Percentiles rank a stretch among this genome's conserved stretches.
phyloP scores from a whole-genome alignment of 176 grass and related monocot genomes.

The Thalia dealbata region DNA sequence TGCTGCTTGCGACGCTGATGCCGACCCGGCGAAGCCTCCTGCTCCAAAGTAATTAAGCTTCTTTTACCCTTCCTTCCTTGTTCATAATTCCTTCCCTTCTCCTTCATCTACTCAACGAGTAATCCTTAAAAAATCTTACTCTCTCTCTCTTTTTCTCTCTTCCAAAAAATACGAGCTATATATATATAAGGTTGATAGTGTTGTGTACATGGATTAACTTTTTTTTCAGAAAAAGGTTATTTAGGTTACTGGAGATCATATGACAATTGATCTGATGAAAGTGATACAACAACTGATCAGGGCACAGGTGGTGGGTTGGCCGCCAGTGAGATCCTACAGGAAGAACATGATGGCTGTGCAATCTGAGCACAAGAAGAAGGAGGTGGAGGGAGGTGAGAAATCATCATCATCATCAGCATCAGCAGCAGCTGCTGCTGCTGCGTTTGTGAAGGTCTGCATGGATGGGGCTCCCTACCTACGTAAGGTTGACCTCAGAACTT shows the following conservation, averaged over 20 bases:
- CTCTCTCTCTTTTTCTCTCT: too few relatives aligned
- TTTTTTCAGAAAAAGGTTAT: too few relatives aligned
- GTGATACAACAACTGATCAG: conserved; percentile 26
- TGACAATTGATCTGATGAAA: conserved; percentile 3
- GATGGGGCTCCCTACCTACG: conserved; percentile 88
- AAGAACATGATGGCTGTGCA: conserved; percentile 83
- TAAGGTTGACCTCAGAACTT: conserved; percentile 94
- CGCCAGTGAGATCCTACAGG: conserved; percentile 84
- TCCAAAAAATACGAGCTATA: too few relatives aligned
- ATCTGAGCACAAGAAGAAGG: conserved; percentile 36
- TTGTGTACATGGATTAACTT: too few relatives aligned
- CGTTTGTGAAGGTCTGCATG: conserved; percentile 96
- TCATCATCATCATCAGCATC: conserved; percentile 21
- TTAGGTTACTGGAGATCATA: too few relatives aligned
- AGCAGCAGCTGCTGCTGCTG: neutral
- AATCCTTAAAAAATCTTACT: too few relatives aligned
- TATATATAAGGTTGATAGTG: too few relatives aligned
- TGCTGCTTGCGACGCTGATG: conserved; percentile 10
- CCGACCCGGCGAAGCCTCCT: conserved; percentile 64
- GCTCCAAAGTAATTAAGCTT: conserved; percentile 51
- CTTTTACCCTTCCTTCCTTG: conserved; percentile 9
- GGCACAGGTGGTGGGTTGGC: conserved; percentile 91
- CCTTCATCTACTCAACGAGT: neutral
- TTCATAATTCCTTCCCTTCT: neutral
- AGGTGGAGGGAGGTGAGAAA: conserved; percentile 44